These are phyloP conservation scores for Aspergillus egyptiacus DNA, from an alignment of 495 filamentous ascomycete genomes.

Conservation along the genomic window DNA sequence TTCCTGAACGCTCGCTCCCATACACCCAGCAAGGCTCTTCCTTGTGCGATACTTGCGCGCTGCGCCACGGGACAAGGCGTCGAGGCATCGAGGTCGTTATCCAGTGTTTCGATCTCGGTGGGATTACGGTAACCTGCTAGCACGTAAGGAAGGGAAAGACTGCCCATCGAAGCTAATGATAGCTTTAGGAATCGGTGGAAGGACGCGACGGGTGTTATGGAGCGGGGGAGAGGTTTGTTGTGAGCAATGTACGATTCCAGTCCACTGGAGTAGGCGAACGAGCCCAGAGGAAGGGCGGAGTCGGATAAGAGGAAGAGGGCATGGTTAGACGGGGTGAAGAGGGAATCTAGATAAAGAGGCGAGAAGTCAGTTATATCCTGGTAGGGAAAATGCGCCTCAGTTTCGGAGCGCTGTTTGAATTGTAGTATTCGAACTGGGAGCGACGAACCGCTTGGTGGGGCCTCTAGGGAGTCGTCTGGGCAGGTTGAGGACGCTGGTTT, in stretches of 20 bases:
- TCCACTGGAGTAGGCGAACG: conserved; percentile 92
- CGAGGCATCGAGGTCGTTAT: conserved; percentile 81
- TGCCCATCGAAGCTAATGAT: conserved; percentile 71
- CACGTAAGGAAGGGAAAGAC: conserved; percentile 78
- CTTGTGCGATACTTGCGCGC: conserved; percentile 77
- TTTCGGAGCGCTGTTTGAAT: neutral
- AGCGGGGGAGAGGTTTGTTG: conserved; percentile 43
- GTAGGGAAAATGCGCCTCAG: too few relatives aligned
- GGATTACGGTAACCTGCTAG: conserved; percentile 68
- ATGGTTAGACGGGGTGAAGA: conserved; percentile 43
- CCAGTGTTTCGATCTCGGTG: conserved; percentile 49
- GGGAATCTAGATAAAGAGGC: neutral
- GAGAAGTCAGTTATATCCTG: neutral
- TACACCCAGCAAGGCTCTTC: conserved; percentile 76
- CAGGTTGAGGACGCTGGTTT: conserved; percentile 1
- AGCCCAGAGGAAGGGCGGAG: conserved; percentile 90
- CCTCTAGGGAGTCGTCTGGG: too few relatives aligned
- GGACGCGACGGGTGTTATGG: conserved; percentile 31
- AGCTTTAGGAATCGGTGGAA: conserved; percentile 73
- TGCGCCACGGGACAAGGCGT: conserved; percentile 83
- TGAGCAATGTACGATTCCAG: conserved; percentile 93
- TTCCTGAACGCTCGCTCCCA: conserved; percentile 71
- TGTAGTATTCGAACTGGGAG: neutral
- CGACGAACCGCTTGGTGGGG: conserved; percentile 12
- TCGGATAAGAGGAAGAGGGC: conserved; percentile 88